Base-by-base conservation (phyloP, 2,329 filamentous ascomycete genomes). In the Cadophora malorum region DNA sequence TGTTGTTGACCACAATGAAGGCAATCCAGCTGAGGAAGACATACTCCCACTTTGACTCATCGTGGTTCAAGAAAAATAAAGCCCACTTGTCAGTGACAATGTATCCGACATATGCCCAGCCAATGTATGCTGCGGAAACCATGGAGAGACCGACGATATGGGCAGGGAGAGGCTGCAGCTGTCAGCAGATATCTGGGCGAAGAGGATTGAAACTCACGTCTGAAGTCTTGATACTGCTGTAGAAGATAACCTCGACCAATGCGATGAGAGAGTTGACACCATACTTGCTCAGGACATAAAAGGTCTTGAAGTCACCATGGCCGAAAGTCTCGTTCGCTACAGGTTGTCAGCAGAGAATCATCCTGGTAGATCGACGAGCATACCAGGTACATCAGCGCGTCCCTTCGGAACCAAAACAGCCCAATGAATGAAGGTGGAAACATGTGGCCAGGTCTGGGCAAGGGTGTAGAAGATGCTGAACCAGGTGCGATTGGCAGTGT, bases 381-480 rank as follows among this genome's bases (percentile, higher is more conserved):
- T 69, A 74, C 74, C 59, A 67, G 72, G 73, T 38, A 73, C 69
- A 6, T 61, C 65, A 16, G 73, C 52, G 53, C 72, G 66, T 16
- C 69, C 59, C n/a, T 67, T 67, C 45, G 76, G 77, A 64, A 74
- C 62, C 38, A 78, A 64, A 52, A 78, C 63, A 31, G 73, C 68
- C 76, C 77, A 79, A 62, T 75, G 71, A 14, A 76, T 70, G n/a
- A 74, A 69, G 10, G 73, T 70, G 10, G 74, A 72, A n/a, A 78
- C 70, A 49, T 73, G 69, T 65, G 77, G 77, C 31, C 77, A 76
- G 19, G 71, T 69, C 52, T 73, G 63, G n/a, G 73, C 70, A 58
- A 71, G 72, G 23, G 70, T 74, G 68, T 79, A 76, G 67, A 77
- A 79, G 64, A 78, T 70, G 64, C 76, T 77, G 70, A 78, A 79